Base-by-base conservation (phyloP, 768 basidiomycete genomes). In the Suillus subaureus region DNA sequence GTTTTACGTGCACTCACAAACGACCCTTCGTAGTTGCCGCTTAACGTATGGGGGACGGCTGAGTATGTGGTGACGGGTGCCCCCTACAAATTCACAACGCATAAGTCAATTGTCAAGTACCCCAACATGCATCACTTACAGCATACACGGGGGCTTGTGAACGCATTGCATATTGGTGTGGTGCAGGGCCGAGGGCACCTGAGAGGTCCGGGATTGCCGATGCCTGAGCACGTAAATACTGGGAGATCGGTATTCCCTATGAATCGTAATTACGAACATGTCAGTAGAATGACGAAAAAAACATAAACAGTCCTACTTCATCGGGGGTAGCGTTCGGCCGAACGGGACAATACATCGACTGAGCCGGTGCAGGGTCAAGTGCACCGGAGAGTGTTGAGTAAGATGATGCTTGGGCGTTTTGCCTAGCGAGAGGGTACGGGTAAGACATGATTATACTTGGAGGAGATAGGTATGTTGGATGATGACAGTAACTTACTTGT, bases 1-100 rank as follows among this genome's bases (percentile, higher is more conserved):
- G 28, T 18, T 18, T 9, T 18, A 11, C 35, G 39, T 58, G 40
- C 51, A 58, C 58, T 57, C n/a, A 70, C 49, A 47, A 67, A 47
- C 39, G 37, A 67, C 52, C 67, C 64, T 18, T 70, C 64, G n/a
- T 68, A 51, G 21, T 70, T 28, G 51, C 51, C 26, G 8, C 9
- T 71, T 1, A 73, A 63, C 35, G 75, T 65, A 52, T 73, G 68
- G 15, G 70, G 69, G 47, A 72, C 68, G 40, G 72, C 71, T 16
- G 70, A 73, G 21, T 77, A 73, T 18, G 73, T 63, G 28, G 74
- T 66, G 43, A 72, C 47, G 11, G 11, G 11, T 33, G 18, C 40
- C 6, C 2, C 58, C 58, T 60, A 28, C 16, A 28, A 55, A 21
- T 21, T 28, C 39, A 60, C 5, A 55, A 42, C 18, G 42, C 18